phyloP scores from a whole-genome alignment of 2,329 filamentous ascomycete species.

The Mariannaea sp. region DNA sequence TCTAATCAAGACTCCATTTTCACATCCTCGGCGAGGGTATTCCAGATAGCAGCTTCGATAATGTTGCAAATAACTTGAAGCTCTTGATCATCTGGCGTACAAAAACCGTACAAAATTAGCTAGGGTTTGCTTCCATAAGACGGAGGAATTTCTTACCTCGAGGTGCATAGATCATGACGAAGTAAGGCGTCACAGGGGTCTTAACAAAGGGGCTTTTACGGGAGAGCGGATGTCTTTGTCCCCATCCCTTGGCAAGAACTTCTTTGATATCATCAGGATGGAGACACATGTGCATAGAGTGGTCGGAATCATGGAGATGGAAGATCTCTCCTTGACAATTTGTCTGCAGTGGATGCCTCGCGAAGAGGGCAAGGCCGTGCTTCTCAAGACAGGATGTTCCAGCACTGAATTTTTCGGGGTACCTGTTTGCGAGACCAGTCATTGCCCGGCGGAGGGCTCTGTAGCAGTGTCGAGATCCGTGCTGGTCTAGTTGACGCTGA shows the following conservation, averaged over 20 bases:
- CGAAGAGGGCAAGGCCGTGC: slow-evolving; percentile 77
- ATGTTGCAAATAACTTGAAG: slow-evolving; percentile 69
- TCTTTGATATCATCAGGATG: slow-evolving; percentile 77
- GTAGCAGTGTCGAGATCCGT: slow-evolving; percentile 59
- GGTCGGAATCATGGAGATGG: slow-evolving; percentile 78
- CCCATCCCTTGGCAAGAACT: slow-evolving; percentile 78
- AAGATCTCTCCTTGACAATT: slow-evolving; percentile 81
- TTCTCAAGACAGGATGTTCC: slow-evolving; percentile 81
- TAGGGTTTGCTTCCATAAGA: not conserved
- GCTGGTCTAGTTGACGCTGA: slow-evolving; percentile 77
- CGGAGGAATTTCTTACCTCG: slow-evolving; percentile 49
- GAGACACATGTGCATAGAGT: slow-evolving; percentile 78
- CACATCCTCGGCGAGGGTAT: slow-evolving; percentile 54
- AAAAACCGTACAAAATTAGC: slow-evolving; percentile 10
- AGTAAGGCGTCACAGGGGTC: slow-evolving; percentile 73
- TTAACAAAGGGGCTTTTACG: slow-evolving; percentile 65
- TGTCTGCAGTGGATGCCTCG: slow-evolving; percentile 65
- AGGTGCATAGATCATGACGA: slow-evolving; percentile 84
- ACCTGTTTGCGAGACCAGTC: slow-evolving; percentile 52
- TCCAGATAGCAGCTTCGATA: slow-evolving; percentile 77
- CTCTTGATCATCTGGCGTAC: slow-evolving; percentile 61
- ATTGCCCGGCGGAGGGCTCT: slow-evolving; percentile 59
- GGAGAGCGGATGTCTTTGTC: slow-evolving; percentile 70
- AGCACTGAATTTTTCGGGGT: slow-evolving; percentile 58
- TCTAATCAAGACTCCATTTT: slow-evolving; percentile 38